Base-by-base conservation (phyloP, 345 rosid genomes). In the Citrus unshiu region DNA sequence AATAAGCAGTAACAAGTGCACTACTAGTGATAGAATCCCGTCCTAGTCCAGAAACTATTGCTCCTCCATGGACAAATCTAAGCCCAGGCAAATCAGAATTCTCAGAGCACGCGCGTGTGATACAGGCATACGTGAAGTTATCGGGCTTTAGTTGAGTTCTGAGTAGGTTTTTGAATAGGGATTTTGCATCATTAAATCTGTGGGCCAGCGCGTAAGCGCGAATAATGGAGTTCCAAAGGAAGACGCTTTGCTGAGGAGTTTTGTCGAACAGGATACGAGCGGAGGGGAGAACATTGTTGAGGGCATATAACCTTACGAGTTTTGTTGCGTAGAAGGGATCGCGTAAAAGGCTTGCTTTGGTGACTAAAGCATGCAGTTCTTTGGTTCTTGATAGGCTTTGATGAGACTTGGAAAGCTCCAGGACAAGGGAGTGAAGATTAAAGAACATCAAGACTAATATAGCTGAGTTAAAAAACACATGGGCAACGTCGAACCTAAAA, bases 211-310 rank as follows among this genome's bases (percentile, higher is more conserved):
- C 97, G 54, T 89, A 85, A 70, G 92, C 97, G 27, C 97, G 92
- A 79, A 95, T 88, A 18, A 90, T 83, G 76, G 97, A 86, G 82
- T 92, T 92, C 99, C 97, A 93, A 27, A 92, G 91, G 88, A 87
- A 95, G 77, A 95, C 88, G 63, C 94, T 94, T 81, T 90, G 86
- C 9, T 84, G 87, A 43, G 91, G 92, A 80, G 81, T 88, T 92
- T 70, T 75, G 74, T 91, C 93, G 88, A 95, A 95, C 95, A 93
- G 76, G 67, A 88, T 78, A 74, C 90, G 89, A 4, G 96, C 97
- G 19, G 90, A 84, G 12, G 0, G 2, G n/a, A 93, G 85, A 76
- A 87, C 85, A 70, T 81, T 75, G 69, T 84, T 91, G 68, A 76
- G n/a, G 0, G 92, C 87, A 43, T 93, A 93, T 74, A 81, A 62